A percentile compares a stretch with the other conserved stretches of the same genome.
Evolutionary conservation across 805 yeast species (phyloP).

Genomic region (Barnettozyma sp.): DNA sequence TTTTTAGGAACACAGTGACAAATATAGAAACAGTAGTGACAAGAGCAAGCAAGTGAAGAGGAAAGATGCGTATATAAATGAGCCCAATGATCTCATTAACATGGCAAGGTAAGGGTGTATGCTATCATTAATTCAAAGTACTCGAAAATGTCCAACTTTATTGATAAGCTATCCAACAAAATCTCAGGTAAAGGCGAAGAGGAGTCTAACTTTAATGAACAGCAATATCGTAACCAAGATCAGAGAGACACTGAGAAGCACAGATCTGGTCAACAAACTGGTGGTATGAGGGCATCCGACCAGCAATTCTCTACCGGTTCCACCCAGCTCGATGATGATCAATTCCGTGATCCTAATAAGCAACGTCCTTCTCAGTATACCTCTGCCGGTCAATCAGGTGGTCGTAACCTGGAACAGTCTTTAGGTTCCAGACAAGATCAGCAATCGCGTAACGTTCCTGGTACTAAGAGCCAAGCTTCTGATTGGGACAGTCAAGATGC

Average conservation of each 20-base stretch:
- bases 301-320: constrained; percentile 17
- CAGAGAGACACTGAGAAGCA: constrained; percentile 5
- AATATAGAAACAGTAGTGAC: too few relatives aligned
- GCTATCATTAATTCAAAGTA: too few relatives aligned
- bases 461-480: constrained; percentile 2
- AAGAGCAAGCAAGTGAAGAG: neutral
- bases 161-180: constrained; percentile 24
- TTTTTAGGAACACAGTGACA: neutral
- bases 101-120: too few relatives aligned
- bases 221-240: neutral
- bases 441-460: neutral
- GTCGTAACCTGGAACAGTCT: constrained; percentile 3
- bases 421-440: neutral
- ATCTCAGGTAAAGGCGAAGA: constrained; percentile 16
- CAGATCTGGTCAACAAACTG: constrained; percentile 12
- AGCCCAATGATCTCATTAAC: too few relatives aligned
- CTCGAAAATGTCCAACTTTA: constrained; percentile 22
- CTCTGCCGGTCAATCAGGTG: neutral
- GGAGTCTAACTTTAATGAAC: constrained; percentile 1
- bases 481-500: constrained; percentile 1
- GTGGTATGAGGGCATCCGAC: constrained; percentile 14
- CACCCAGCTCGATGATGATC: constrained; percentile 5
- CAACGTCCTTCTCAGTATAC: constrained; percentile 8
- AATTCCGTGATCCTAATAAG: neutral
- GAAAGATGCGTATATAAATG: too few relatives aligned